Evolutionary conservation across 305 asterid genomes (phyloP).

Genomic region (Solanum hybrid): DNA sequence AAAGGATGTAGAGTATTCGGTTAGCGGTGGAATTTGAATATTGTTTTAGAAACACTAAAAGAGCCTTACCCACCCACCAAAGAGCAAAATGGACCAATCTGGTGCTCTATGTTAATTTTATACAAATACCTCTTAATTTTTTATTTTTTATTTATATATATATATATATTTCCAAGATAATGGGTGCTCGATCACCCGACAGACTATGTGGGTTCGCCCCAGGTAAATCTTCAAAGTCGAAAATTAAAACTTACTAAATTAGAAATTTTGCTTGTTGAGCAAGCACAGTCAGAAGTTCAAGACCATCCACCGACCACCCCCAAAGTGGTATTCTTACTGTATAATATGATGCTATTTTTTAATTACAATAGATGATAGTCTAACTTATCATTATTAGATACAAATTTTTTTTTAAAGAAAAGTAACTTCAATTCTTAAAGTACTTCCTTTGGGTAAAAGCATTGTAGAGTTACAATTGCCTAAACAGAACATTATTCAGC

Average conservation of each 20-base stretch:
- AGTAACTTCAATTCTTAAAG: neutral
- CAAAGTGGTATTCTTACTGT: neutral
- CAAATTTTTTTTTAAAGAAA: no score
- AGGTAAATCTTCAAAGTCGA: neutral
- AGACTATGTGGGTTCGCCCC: no score
- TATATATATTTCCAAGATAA: no score
- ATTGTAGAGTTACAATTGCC: neutral
- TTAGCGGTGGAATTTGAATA: no score
- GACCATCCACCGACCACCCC: neutral
- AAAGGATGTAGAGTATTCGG: neutral
- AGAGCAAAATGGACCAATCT: no score
- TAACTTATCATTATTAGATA: neutral
- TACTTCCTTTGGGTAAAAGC: neutral
- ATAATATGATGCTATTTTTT: neutral
- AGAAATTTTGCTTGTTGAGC: neutral
- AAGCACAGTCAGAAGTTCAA: neutral
- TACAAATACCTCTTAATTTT: no score
- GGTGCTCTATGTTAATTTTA: no score
- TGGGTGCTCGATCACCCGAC: no score
- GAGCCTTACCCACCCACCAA: no score
- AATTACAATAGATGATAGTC: neutral
- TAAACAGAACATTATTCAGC: neutral
- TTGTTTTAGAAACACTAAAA: no score
- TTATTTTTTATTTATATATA: no score
- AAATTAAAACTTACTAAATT: neutral